These are phyloP conservation scores for Phytophthora colocasiae DNA, from an alignment of 352 stramenopile genomes.

Conservation along the genomic window DNA sequence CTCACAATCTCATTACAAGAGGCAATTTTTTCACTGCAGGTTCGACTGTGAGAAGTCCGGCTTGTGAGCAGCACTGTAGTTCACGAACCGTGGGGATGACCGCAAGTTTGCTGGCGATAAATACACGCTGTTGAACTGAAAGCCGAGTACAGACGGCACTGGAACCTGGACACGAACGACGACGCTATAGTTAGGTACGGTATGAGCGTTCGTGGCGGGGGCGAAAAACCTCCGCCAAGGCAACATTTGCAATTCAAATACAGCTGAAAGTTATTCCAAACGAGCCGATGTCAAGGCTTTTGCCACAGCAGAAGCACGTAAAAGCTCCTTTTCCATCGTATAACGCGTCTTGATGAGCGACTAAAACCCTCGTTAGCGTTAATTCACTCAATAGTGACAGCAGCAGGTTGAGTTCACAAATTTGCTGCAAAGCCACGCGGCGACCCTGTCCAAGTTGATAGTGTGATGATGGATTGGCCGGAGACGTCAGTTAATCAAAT, in stretches of 20 bases:
- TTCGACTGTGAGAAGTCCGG: conserved; percentile 1
- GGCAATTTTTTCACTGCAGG: too few species aligned
- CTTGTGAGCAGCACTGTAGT: background rate
- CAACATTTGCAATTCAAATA: too few species aligned
- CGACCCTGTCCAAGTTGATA: background rate
- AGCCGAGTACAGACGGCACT: background rate
- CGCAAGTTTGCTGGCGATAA: conserved; percentile 2
- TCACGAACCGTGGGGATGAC: background rate
- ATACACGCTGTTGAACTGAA: background rate
- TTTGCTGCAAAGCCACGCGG: conserved; percentile 12
- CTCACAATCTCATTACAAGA: conserved; percentile 12
- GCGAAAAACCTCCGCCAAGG: background rate
- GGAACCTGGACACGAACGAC: background rate
- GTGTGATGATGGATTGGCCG: conserved; percentile 1
- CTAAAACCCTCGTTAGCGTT: conserved; percentile 1
- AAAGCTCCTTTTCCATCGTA: too few species aligned
- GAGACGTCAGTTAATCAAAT: background rate
- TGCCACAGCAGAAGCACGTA: background rate
- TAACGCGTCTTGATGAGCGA: too few species aligned
- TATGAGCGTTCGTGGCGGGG: background rate
- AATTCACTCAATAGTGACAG: conserved; percentile 24
- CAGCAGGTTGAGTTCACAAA: conserved; percentile 27
- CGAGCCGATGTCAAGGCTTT: background rate
- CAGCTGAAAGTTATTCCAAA: too few species aligned
- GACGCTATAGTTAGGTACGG: conserved; percentile 8